Evolutionary conservation across 2,329 filamentous ascomycete genomes (phyloP), one percentile per base, ranked within the genome.

Genomic region (Ascochyta fabae): DNA sequence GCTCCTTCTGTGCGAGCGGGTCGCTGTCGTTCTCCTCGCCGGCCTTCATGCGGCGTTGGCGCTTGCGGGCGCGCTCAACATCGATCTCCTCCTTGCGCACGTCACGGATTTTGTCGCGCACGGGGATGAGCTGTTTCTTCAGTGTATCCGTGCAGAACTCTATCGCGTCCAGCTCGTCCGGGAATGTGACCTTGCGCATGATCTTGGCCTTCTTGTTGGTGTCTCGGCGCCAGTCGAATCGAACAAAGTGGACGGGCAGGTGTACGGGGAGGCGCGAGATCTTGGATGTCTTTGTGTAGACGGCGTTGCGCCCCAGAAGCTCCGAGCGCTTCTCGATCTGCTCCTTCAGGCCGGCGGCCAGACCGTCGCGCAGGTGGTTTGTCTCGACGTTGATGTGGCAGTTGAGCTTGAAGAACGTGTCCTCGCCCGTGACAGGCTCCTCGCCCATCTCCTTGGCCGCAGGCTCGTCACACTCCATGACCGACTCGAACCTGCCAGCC

Each of bases 201-300:
- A 99, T 99, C 84, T 99, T 99, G 64, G 94, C 93, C 83, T 99
- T 99, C 82, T 98, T 98, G 77, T 96, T 89, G 3, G 91, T 92
- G 65, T 96, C 92, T 42, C 89, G 87, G 73, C 96, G 94, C 95
- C 95, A 99, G 81, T 94, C 97, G 80, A 99, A 99, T 62, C 95
- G 91, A 53, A 99, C 91, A 75, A 99, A 96, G 77, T 99, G 95
- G 4, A 99, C 91, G 0, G 95, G 95, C 40, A 99, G 84, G 74
- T 99, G 97, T 76, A 96, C 96, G 16, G 95, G 95, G 44, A 97
- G 81, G 19, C 94, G 88, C 10, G 93, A 86, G 67, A 99, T 96
- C 71, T 88, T 87, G n/a, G 92, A 95, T 3, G 85, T 90, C 78
- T 96, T 96, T 45, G 92, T 97, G 77, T 96, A 99, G 2, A 85